Evolutionary conservation across 2,329 filamentous ascomycete species (phyloP), one percentile per base, ranked within the genome.

Genomic region (Lecanicillium sp.): DNA sequence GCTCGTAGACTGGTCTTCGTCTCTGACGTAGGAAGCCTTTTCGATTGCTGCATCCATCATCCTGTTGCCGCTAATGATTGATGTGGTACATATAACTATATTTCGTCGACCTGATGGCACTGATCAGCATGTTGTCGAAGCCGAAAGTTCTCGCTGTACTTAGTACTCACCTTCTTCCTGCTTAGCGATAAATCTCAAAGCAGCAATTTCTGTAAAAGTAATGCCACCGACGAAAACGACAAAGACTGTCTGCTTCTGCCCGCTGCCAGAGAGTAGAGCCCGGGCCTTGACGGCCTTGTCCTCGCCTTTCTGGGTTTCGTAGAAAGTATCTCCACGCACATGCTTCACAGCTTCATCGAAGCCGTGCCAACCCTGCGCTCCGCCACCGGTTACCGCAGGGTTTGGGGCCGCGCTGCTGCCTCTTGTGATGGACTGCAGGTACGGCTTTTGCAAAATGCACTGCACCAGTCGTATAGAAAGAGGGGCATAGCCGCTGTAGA

Each of bases 201-300:
- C 93, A 33, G 94, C 90, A 63, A 98, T 91, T 67, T 98, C 93
- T 0, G 93, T 91, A 62, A 94, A 95, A 0, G 90, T 96, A 48
- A 98, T 87, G 2, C 93, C 94, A n/a, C 93, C 93, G 15, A 98
- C 72, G 67, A 97, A 97, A 57, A 97, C 95, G n/a, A 98, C 84
- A 60, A 96, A 87, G 1, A 95, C 85, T 0, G 87, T 91, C 72
- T 95, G 95, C 63, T 83, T 83, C 43, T 80, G 80, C 14, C 79
- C 78, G 3, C 87, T 87, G 1, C 90, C 88, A 39, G 88, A 87
- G 32, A 98, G 72, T 21, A 94, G 78, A 51, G 88, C 84, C 49
- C 90, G 77, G 14, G 91, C 91, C 59, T 91, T 90, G 26, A 91
- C 83, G 1, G 90, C 90, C 64, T 93, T 95, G 61, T 96, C 90